Percentiles rank a stretch among this genome's conserved stretches.
Evolutionary conservation across 2,329 filamentous ascomycete genomes (phyloP).

Genomic region (Alternaria infectoria): DNA sequence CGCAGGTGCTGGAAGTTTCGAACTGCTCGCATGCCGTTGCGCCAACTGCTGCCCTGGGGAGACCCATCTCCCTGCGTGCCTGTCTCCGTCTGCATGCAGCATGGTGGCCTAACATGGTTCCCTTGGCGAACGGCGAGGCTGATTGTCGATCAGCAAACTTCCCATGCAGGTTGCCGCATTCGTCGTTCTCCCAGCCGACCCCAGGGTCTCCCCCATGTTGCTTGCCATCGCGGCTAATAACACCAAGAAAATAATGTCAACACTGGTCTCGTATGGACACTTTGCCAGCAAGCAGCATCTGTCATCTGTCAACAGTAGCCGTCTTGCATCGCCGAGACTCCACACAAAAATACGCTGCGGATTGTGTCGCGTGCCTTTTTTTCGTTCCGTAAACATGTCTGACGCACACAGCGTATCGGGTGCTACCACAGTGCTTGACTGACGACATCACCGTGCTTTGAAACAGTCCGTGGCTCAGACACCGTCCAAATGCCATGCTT

Average conservation of each 20-base stretch:
- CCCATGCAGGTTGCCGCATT: constrained; percentile 18
- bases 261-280: not conserved
- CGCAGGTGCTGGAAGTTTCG: constrained; percentile 16
- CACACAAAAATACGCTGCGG: not conserved
- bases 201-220: constrained; percentile 1
- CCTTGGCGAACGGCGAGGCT: constrained; percentile 11
- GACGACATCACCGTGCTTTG: constrained; percentile 12
- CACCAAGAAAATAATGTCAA: not conserved
- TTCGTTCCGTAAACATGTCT: constrained; percentile 26
- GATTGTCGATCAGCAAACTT: constrained; percentile 10
- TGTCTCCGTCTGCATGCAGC: constrained; percentile 7
- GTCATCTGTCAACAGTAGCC: not conserved
- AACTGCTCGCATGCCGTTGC: constrained; percentile 8
- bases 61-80: not conserved
- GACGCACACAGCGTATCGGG: constrained; percentile 29
- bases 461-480: constrained; percentile 16
- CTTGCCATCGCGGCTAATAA: constrained; percentile 1
- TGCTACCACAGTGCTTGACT: not conserved
- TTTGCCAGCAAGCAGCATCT: not conserved
- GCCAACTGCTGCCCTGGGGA: not conserved
- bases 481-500: not conserved
- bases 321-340: not conserved
- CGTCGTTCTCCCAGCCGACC: constrained; percentile 3
- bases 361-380: constrained; percentile 15
- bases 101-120: constrained; percentile 13